Evolutionary conservation across 495 filamentous ascomycete genomes (phyloP), one percentile per base, ranked within the genome.

Genomic region (Penicillium ucsense): DNA sequence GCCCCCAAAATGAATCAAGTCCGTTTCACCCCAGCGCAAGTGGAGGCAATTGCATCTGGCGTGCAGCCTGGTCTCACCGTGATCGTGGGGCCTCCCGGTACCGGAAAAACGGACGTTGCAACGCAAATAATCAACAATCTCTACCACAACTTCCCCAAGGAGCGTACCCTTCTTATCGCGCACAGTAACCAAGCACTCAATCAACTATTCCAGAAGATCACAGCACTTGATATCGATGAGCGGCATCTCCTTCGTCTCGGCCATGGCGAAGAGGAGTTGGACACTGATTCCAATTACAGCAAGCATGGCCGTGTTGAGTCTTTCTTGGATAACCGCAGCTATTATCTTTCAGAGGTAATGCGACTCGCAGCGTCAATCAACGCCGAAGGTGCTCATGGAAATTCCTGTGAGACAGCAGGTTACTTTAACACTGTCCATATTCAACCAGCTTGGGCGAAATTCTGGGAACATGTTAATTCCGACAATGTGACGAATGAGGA

Each of bases 71-170:
- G 92, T 8, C 76, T 99, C 39, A 95, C 90, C 8, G 79, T 99
- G 51, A 86, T 99, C 49, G 89, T 97, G 47, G 92, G 92, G 0
- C 92, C 92, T 36, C 92, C 92, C 6, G 92, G 92, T 9, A 99
- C 92, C 3, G 92, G 92, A 48, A 99, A 99, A 70, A 99, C 92
- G 30, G 92, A 99, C 66, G 94, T 99, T 46, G 89, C 88, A 29
- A 96, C 91, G 3, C 92, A 99, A 63, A 94, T 97, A 53, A 97
- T 99, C 68, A 95, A 88, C 75, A 96, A 96, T 60, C 85, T 99
- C 45, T 99, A 97, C 63, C 94, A 96, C 70, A 92, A 95, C 67
- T 97, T 95, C 61, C 92, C 94, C 10, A 74, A 77, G 29, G 89
- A 99, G 62, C 83, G 89, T 38, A 99, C 90, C 0, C 70, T 99